These are phyloP conservation scores for Nigrograna mackinnonii DNA, from an alignment of 2,329 filamentous ascomycete genomes.

Conservation along the genomic window DNA sequence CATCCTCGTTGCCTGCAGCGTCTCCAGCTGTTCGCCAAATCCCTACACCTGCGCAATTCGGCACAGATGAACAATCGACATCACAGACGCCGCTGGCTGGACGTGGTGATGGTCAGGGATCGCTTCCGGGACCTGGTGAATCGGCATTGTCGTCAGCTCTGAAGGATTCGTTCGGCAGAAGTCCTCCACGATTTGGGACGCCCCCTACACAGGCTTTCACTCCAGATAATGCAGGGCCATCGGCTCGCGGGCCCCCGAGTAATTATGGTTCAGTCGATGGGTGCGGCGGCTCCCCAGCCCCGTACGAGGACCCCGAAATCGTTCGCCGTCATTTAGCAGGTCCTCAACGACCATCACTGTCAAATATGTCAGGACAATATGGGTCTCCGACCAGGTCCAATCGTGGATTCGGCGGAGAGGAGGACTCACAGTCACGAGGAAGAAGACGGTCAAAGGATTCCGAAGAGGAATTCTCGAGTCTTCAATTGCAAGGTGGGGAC, in stretches of 20 bases:
- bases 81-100: conserved; percentile 67
- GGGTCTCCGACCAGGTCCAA: conserved; percentile 40
- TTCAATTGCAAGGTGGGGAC: conserved; percentile 91
- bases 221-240: conserved; percentile 53
- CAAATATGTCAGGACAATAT: conserved; percentile 37
- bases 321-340: conserved; percentile 86
- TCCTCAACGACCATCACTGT: conserved; percentile 52
- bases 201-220: conserved; percentile 60
- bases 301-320: conserved; percentile 88
- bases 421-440: conserved; percentile 26
- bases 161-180: conserved; percentile 69
- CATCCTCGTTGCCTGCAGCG: conserved; percentile 45
- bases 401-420: conserved; percentile 24
- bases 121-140: conserved; percentile 74
- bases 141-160: conserved; percentile 90
- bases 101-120: conserved; percentile 58
- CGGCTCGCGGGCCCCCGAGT: conserved; percentile 62
- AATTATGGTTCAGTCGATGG: conserved; percentile 87
- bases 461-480: conserved; percentile 85
- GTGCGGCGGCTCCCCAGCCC: conserved; percentile 58
- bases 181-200: conserved; percentile 69
- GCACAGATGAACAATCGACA: conserved; percentile 36
- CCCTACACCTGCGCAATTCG: conserved; percentile 53
- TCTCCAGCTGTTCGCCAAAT: conserved; percentile 56
- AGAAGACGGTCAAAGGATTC: conserved; percentile 49